Percentiles rank a stretch among this genome's conserved stretches.
Evolutionary conservation across 2,329 filamentous ascomycete genomes (phyloP).

Genomic region (Botryosphaeria agaves): DNA sequence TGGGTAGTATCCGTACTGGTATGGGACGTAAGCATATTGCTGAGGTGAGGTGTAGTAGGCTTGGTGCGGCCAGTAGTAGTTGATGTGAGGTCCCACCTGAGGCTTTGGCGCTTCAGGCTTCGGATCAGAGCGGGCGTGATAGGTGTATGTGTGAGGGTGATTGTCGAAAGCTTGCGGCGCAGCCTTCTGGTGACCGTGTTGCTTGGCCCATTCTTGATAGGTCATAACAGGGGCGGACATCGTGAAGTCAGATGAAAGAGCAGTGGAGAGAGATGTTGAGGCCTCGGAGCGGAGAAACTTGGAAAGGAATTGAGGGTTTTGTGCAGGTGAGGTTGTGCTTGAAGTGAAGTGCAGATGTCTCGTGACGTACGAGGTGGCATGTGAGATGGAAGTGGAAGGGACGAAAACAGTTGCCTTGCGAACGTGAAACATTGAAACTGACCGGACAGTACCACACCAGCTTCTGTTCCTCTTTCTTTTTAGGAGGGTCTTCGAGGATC

Average conservation of each 20-base stretch:
- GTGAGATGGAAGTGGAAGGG: conserved; percentile 1
- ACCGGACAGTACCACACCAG: conserved; percentile 1
- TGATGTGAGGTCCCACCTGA: conserved; percentile 1
- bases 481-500: conserved; percentile 10
- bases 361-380: conserved; percentile 1
- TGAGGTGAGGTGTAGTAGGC: not conserved
- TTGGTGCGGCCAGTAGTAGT: no score
- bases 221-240: no score
- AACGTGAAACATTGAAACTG: no score
- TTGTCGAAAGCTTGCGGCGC: conserved; percentile 11
- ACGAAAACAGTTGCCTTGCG: no score
- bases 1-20: not conserved
- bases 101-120: conserved; percentile 5
- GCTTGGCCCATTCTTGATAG: no score
- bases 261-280: no score
- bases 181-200: conserved; percentile 5
- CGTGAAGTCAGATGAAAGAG: no score
- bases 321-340: conserved; percentile 3
- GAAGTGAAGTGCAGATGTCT: conserved; percentile 2
- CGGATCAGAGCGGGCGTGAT: conserved; percentile 4
- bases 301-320: conserved; percentile 1
- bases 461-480: conserved; percentile 4
- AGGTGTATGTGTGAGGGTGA: conserved; percentile 10
- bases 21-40: no score
- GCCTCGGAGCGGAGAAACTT: no score